Evolutionary conservation across 2,329 filamentous ascomycete species (phyloP).

Genomic region (Alternaria sp.): DNA sequence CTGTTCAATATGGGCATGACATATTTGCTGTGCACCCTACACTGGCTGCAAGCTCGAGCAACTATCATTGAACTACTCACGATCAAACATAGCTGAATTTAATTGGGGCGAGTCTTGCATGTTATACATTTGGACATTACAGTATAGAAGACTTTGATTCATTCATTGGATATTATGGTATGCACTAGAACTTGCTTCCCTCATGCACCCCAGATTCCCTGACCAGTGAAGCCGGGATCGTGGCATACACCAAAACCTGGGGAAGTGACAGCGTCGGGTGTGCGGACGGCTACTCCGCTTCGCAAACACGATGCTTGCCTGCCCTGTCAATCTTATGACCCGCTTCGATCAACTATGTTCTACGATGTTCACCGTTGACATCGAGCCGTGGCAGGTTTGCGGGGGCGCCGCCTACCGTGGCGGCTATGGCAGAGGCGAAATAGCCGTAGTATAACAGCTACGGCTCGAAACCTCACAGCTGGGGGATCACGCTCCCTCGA

Average conservation of each 20-base stretch:
- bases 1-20: slow-evolving; percentile 7
- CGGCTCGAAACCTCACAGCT: slow-evolving; percentile 22
- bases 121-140: slow-evolving; percentile 4
- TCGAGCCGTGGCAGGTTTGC: slow-evolving; percentile 17
- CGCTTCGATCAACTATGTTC: slow-evolving; percentile 15
- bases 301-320: slow-evolving; percentile 7
- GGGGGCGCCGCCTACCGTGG: slow-evolving; percentile 19
- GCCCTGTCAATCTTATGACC: slow-evolving; percentile 20
- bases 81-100: slow-evolving; percentile 11
- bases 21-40: not conserved
- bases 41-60: slow-evolving; percentile 17
- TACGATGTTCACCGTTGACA: slow-evolving; percentile 15
- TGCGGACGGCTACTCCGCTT: slow-evolving; percentile 21
- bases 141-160: slow-evolving; percentile 7
- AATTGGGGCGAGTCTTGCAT: slow-evolving; percentile 1
- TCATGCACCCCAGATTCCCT: slow-evolving; percentile 21
- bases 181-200: slow-evolving; percentile 6
- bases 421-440: slow-evolving; percentile 20
- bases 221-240: slow-evolving; percentile 20
- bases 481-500: slow-evolving; percentile 14
- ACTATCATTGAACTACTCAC: slow-evolving; percentile 10
- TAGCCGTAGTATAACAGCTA: slow-evolving; percentile 17
- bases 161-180: slow-evolving; percentile 10
- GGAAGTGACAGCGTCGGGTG: slow-evolving; percentile 19
- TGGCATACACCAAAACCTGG: slow-evolving; percentile 12